These are phyloP conservation scores for Zygoascus bituminiphila DNA, from an alignment of 805 yeast species.

Conservation along the genomic window DNA sequence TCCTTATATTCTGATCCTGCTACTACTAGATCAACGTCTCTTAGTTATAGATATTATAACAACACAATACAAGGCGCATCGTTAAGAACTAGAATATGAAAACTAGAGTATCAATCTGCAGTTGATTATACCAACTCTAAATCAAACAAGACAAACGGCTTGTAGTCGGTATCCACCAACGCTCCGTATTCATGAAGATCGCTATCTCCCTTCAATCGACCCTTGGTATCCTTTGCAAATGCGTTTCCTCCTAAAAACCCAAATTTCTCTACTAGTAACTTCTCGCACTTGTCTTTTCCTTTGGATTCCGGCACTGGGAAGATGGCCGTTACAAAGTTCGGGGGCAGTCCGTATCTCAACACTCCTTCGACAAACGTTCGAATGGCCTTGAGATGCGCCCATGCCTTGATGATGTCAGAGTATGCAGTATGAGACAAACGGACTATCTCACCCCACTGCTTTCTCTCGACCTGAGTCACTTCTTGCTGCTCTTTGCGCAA, in stretches of 20 bases:
- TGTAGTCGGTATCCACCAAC: conserved; percentile 88
- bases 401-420: conserved; percentile 70
- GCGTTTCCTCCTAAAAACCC: conserved; percentile 93
- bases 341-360: conserved; percentile 93
- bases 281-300: conserved; percentile 49
- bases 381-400: conserved; percentile 85
- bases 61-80: too few relatives aligned
- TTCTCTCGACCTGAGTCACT: conserved; percentile 66
- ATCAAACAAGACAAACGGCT: conserved; percentile 86
- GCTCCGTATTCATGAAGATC: conserved; percentile 82
- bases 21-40: neutral
- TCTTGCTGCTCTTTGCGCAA: conserved; percentile 71
- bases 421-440: conserved; percentile 87
- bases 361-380: conserved; percentile 89
- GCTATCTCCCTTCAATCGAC: conserved; percentile 47
- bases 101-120: neutral
- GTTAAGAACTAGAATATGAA: too few relatives aligned
- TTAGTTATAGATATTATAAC: neutral
- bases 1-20: neutral
- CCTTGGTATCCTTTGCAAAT: conserved; percentile 57
- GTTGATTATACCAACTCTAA: conserved; percentile 29
- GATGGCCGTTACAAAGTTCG: conserved; percentile 52
- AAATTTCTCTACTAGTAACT: conserved; percentile 62
- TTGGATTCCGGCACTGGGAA: conserved; percentile 39
- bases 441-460: conserved; percentile 60